Base-by-base conservation (phyloP, 148 eudicot species). In the Salicornia ramosissima region DNA sequence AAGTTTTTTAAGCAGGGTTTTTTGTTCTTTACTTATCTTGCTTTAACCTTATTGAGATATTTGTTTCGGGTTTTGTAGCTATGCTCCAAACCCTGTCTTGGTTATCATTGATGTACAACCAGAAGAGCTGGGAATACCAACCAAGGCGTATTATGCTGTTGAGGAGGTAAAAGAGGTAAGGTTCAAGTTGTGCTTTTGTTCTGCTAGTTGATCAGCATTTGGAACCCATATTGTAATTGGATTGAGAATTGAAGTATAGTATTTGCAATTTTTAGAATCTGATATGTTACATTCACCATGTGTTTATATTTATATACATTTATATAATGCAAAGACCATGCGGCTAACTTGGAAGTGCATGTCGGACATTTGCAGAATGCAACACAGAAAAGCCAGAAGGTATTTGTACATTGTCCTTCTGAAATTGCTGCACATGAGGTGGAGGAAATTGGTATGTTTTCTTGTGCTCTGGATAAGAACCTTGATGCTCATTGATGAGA, bases 391-490 rank as follows among this genome's bases (percentile, higher is more conserved):
- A 94, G 97, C 76, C 92, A 94, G 82, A 94, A 90, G 80, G 96
- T 94, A 0, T 94, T 94, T 66, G 97, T 94, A 49, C 98, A 94
- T 50, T 92, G 86, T 75, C 87, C 90, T 53, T 93, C 98, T 1
- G 98, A 93, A 82, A 93, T 93, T 65, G 96, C 97, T 39, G 98
- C 98, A 28, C 98, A 93, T 78, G 96, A 94, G 75, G 99, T 94
- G 68, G 99, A 94, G 78, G 99, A 94, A 82, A 94, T 94, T 29
- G 99, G 97, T 94, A 82, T 15, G 80, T 1, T 21, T 63, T 21
- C 50, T 52, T 54, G 10, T 19, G 10, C 18, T 34, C n/a, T 12
- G 6, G 1, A 2, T n/a, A n/a, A n/a, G n/a, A n/a, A n/a, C n/a
- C n/a, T n/a, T 36, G n/a, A 15, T 50, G 2, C 15, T 56, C 54